Conservation (phyloP, 495 filamentous ascomycete genomes). For the Cercophora newfieldiana region DNA sequence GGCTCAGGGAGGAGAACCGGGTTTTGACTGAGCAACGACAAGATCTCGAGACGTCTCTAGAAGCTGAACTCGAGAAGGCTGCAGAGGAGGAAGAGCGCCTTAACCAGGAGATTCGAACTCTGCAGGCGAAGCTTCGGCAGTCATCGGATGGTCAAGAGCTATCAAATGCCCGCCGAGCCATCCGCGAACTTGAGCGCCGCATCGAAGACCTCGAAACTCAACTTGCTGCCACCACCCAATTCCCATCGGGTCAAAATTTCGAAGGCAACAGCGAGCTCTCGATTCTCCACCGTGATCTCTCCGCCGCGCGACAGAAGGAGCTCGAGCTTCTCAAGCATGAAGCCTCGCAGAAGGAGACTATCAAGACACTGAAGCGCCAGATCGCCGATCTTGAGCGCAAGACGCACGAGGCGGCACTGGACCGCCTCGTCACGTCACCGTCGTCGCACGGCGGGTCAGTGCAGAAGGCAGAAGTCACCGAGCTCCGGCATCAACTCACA, state of each 20-base stretch:
- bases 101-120: constrained; percentile 57
- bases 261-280: constrained; percentile 57
- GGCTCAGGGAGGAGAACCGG: constrained; percentile 59
- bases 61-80: constrained; percentile 56
- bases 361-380: constrained; percentile 50
- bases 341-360: constrained; percentile 56
- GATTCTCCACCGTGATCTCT: constrained; percentile 59
- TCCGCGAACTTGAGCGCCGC: constrained; percentile 60
- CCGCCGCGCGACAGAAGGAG: constrained; percentile 64
- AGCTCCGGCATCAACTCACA: constrained; percentile 62
- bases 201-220: constrained; percentile 59
- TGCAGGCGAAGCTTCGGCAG: constrained; percentile 51
- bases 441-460: constrained; percentile 46
- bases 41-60: constrained; percentile 57
- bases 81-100: constrained; percentile 58
- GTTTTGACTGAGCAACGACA: constrained; percentile 50
- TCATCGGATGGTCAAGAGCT: constrained; percentile 51
- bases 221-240: constrained; percentile 34
- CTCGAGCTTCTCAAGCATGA: constrained; percentile 63
- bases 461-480: constrained; percentile 62
- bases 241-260: constrained; percentile 46
- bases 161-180: constrained; percentile 47
- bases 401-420: constrained; percentile 45
- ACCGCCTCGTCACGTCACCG: constrained; percentile 35
- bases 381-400: constrained; percentile 51